Evolutionary conservation across 768 basidiomycete genomes (phyloP), one percentile per base, ranked within the genome.

Genomic region (Lenzites betulinus): DNA sequence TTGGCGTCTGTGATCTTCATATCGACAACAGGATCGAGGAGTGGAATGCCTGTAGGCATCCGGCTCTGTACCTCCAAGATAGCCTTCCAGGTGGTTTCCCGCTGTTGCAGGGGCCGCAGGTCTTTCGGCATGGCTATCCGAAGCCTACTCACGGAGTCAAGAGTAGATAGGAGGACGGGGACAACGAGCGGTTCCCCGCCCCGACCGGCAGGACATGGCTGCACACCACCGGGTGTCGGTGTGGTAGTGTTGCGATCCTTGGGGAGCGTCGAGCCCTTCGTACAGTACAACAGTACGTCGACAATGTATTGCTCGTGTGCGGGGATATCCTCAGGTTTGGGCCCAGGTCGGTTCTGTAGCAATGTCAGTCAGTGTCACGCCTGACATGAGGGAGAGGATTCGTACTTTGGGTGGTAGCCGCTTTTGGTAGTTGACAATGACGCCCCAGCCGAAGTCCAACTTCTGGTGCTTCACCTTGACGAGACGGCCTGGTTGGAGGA

Each of bases 1-100:
- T 91, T 93, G 36, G 92, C 91, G 66, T 98, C 97, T 59, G 90
- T 93, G 72, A 99, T 97, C 11, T 87, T 88, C 94, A 98, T 95
- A 71, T 98, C 93, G 69, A 92, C 82, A 28, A 98, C 79, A 0
- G 97, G 97, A 70, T 98, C 97, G 12, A 99, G 79, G 8, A 95
- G 75, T 0, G 90, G 77, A 56, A 98, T 85, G 1, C 94, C 95
- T 47, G 93, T 84, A 0, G 94, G 92, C 76, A 95, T 95, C 50
- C 95, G 83, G 57, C 88, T 83, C 60, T 95, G 88, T n/a, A 97
- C 92, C 72, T 98, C 96, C 33, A 88, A 71, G 16, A 98, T 85
- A 62, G 89, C 91, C 78, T 95, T 95, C 88, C 92, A 95, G 1
- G 85, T 84, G 2, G 90, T 93, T 63, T 93, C 90, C 36, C 95